Evolutionary conservation across 2,329 filamentous ascomycete species (phyloP).

Genomic region (Diaporthe australafricana): DNA sequence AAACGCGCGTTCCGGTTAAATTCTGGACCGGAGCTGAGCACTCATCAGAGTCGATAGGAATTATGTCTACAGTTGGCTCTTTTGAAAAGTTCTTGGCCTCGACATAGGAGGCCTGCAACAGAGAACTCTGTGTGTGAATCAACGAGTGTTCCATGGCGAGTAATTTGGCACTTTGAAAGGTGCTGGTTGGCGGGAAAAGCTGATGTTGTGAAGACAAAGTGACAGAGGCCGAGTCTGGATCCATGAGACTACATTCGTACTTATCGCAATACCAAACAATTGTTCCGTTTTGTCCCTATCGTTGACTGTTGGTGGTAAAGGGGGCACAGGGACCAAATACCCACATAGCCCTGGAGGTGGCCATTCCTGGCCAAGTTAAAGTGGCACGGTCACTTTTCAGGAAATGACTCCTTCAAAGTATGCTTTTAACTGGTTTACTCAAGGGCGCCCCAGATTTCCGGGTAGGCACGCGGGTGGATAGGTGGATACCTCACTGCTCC

Average conservation of each 20-base stretch:
- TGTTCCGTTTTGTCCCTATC: neutral
- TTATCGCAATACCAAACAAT: neutral
- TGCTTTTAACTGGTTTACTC: neutral
- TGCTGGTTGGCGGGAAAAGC: no score
- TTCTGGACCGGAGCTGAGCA: neutral
- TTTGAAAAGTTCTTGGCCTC: neutral
- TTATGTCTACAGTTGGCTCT: neutral
- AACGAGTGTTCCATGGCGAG: neutral
- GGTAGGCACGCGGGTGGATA: constrained; percentile 1
- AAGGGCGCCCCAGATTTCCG: neutral
- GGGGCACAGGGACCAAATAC: neutral
- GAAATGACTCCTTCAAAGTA: neutral
- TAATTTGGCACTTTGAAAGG: neutral
- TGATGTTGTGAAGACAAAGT: no score
- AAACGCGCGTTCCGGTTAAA: neutral
- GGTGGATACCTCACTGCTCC: constrained; percentile 1
- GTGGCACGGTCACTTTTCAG: no score
- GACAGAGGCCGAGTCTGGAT: no score
- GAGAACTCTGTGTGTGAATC: neutral
- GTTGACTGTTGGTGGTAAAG: no score
- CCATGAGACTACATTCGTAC: neutral
- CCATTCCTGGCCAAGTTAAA: no score
- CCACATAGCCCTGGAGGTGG: neutral
- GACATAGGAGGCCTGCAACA: neutral
- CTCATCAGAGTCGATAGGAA: neutral